Evolutionary conservation across 169 alveolate species (phyloP).

Genomic region (Plasmodium billcollinsi): DNA sequence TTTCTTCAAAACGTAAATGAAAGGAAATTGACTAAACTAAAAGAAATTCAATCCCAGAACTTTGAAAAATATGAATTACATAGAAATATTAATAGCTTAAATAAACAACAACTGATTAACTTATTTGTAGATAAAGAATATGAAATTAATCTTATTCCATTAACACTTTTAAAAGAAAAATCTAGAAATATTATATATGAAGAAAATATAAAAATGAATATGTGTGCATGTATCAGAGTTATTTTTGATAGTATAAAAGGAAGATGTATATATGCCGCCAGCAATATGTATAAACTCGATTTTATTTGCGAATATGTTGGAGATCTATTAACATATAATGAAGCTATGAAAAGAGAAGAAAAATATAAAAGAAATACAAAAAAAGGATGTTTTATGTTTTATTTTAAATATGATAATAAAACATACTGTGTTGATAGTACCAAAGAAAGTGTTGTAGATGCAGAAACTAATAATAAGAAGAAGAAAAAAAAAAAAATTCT

Average conservation of each 20-base stretch:
- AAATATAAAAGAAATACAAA: slow-evolving; percentile 77
- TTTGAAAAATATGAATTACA: slow-evolving; percentile 42
- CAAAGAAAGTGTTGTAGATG: slow-evolving; percentile 87
- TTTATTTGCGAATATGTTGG: slow-evolving; percentile 91
- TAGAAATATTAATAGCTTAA: slow-evolving; percentile 32
- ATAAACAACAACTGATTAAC: slow-evolving; percentile 40
- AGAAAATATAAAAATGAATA: slow-evolving; percentile 63
- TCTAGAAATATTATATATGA: slow-evolving; percentile 58
- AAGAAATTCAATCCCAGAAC: slow-evolving; percentile 18
- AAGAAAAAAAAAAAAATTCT: slow-evolving; percentile 39
- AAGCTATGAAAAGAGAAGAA: slow-evolving; percentile 85
- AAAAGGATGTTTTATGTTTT: slow-evolving; percentile 89
- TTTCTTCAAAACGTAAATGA: slow-evolving; percentile 60
- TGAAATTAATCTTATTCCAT: slow-evolving; percentile 50
- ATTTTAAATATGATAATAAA: slow-evolving; percentile 86
- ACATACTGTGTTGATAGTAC: slow-evolving; percentile 92
- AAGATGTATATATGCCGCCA: slow-evolving; percentile 91
- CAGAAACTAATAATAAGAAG: slow-evolving; percentile 77
- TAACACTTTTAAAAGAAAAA: slow-evolving; percentile 52
- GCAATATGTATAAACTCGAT: slow-evolving; percentile 87
- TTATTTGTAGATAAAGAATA: slow-evolving; percentile 53
- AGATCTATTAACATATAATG: slow-evolving; percentile 87
- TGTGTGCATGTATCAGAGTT: slow-evolving; percentile 71
- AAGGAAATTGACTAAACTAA: slow-evolving; percentile 36
- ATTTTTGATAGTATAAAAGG: slow-evolving; percentile 83